phyloP scores from a whole-genome alignment of 257 asterid genomes.

The Knoxia roxburghii region DNA sequence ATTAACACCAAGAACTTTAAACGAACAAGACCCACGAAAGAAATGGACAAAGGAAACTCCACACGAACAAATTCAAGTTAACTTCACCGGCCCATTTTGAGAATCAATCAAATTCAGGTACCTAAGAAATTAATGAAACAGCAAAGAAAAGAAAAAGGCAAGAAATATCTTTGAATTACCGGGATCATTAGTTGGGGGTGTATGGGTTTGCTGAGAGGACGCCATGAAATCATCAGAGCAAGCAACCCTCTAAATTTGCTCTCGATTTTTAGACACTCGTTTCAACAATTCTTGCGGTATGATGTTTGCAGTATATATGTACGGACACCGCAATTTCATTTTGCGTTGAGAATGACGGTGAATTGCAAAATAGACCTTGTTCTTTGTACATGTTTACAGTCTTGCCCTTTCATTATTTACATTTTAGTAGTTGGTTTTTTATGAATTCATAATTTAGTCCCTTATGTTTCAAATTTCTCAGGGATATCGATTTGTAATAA shows the following conservation, averaged over 20 bases:
- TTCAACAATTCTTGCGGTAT: background rate
- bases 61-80: background rate
- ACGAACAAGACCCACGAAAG: background rate
- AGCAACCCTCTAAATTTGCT: background rate
- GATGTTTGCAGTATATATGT: background rate
- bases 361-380: constrained; percentile 1
- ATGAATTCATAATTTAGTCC: no score
- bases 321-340: background rate
- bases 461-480: no score
- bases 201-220: constrained; percentile 51
- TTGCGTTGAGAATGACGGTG: background rate
- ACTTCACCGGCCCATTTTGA: background rate
- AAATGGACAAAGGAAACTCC: background rate
- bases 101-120: constrained; percentile 7
- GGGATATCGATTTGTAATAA: no score
- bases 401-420: background rate
- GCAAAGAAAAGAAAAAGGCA: background rate
- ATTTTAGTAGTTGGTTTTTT: background rate
- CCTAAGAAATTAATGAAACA: background rate
- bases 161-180: constrained; percentile 30
- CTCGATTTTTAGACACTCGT: background rate
- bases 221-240: constrained; percentile 46
- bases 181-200: constrained; percentile 62
- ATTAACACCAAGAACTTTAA: constrained; percentile 1
- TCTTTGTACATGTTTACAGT: background rate